phyloP scores from a whole-genome alignment of 2,329 filamentous ascomycete genomes.

The Calcarisporium arbuscula region DNA sequence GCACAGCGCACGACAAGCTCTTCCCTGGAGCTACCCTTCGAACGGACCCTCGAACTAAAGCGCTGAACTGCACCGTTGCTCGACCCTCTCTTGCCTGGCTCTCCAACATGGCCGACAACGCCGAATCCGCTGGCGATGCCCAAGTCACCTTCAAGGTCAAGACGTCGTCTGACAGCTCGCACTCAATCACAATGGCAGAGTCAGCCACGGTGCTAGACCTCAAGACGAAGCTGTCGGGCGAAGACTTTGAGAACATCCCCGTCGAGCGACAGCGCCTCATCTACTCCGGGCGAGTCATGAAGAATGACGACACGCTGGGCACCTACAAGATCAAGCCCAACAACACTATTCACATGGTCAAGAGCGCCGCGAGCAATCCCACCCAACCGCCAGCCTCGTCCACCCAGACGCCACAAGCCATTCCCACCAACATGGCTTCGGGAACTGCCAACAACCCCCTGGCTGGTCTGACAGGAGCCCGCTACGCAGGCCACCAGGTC shows the following conservation, averaged over 20 bases:
- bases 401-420: slow-evolving; percentile 37
- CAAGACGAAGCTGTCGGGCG: slow-evolving; percentile 77
- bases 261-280: slow-evolving; percentile 88
- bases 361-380: slow-evolving; percentile 85
- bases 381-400: slow-evolving; percentile 35
- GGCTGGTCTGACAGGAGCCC: slow-evolving; percentile 82
- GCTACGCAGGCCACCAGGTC: slow-evolving; percentile 81
- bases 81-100: slow-evolving; percentile 1
- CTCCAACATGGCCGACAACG: slow-evolving; percentile 57
- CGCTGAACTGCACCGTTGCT: not conserved
- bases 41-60: no score
- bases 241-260: slow-evolving; percentile 81
- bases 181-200: slow-evolving; percentile 72
- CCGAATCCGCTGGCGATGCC: slow-evolving; percentile 55
- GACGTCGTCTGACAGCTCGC: slow-evolving; percentile 84
- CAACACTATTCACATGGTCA: slow-evolving; percentile 94
- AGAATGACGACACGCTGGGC: slow-evolving; percentile 80
- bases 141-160: slow-evolving; percentile 96
- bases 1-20: no score
- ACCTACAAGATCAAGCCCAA: slow-evolving; percentile 93
- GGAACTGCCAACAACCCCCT: slow-evolving; percentile 84
- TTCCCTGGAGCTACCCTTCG: no score
- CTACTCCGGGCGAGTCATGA: slow-evolving; percentile 94
- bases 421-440: slow-evolving; percentile 71
- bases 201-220: slow-evolving; percentile 75